phyloP scores from a whole-genome alignment of 495 filamentous ascomycete species.

The Sphaerosporella brunnea region DNA sequence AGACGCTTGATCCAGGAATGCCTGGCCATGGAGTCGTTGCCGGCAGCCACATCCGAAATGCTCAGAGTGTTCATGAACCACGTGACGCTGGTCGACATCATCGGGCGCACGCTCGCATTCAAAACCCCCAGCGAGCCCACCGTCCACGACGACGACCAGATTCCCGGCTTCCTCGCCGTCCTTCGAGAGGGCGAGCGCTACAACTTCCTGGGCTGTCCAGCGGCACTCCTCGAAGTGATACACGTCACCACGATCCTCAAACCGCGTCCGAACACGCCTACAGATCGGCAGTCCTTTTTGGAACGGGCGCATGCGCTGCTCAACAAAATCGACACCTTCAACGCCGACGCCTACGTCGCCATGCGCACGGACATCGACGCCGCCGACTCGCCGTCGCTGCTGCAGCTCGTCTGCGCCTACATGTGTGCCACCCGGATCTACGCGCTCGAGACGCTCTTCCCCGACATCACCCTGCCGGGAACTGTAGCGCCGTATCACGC shows the following conservation, averaged over 20 bases:
- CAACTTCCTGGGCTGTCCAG: slow-evolving; percentile 24
- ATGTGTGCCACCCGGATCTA: slow-evolving; percentile 22
- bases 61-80: slow-evolving; percentile 22
- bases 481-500: slow-evolving; percentile 1
- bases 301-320: slow-evolving; percentile 7
- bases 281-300: background rate
- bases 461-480: background rate
- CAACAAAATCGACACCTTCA: slow-evolving; percentile 12
- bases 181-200: slow-evolving; percentile 21
- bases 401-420: slow-evolving; percentile 20
- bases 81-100: slow-evolving; percentile 23
- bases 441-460: slow-evolving; percentile 6
- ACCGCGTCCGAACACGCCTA: slow-evolving; percentile 2
- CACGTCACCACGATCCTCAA: slow-evolving; percentile 18
- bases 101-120: slow-evolving; percentile 22
- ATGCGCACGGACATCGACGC: slow-evolving; percentile 10
- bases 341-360: slow-evolving; percentile 11
- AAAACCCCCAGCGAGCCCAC: slow-evolving; percentile 2
- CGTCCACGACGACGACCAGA: slow-evolving; percentile 4
- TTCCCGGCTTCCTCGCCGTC: slow-evolving; percentile 13
- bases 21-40: slow-evolving; percentile 12
- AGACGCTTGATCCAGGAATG: slow-evolving; percentile 18
- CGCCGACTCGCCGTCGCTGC: slow-evolving; percentile 8
- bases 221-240: slow-evolving; percentile 20
- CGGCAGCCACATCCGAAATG: slow-evolving; percentile 17